Evolutionary conservation across 2,329 filamentous ascomycete genomes (phyloP).

Genomic region (Cladophialophora bantiana): DNA sequence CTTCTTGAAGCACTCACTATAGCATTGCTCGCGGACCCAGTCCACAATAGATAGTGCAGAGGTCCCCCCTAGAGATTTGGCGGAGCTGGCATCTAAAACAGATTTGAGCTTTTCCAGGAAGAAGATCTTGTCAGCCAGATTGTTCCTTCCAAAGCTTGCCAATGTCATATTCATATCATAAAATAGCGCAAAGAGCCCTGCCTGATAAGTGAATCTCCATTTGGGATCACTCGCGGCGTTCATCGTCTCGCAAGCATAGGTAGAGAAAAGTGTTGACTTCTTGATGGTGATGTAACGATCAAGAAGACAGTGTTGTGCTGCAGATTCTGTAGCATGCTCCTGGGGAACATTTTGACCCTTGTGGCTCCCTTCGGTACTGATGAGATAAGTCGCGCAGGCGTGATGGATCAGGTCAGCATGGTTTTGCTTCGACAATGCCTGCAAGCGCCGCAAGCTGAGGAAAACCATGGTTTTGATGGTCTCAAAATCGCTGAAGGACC

Average conservation of each 20-base stretch:
- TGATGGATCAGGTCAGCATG: conserved; percentile 15
- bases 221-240: conserved; percentile 12
- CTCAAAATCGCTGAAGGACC: conserved; percentile 16
- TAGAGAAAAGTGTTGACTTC: conserved; percentile 15
- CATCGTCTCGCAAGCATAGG: conserved; percentile 4
- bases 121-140: conserved; percentile 15
- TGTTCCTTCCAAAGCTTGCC: conserved; percentile 14
- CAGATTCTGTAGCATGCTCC: not conserved
- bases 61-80: not conserved
- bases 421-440: conserved; percentile 13
- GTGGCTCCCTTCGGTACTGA: not conserved
- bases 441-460: conserved; percentile 10
- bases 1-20: conserved; percentile 17
- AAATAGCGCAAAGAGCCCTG: conserved; percentile 17
- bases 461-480: conserved; percentile 17
- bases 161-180: conserved; percentile 21
- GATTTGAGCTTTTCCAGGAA: conserved; percentile 17
- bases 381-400: conserved; percentile 2
- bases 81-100: conserved; percentile 15
- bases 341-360: not conserved
- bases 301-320: conserved; percentile 3
- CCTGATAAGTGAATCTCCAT: conserved; percentile 11
- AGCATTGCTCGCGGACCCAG: conserved; percentile 18
- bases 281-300: conserved; percentile 14
- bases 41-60: conserved; percentile 11